Evolutionary conservation across 768 basidiomycete genomes (phyloP), one percentile per base, ranked within the genome.

Genomic region (Rhodosporidiobolus sp.): DNA sequence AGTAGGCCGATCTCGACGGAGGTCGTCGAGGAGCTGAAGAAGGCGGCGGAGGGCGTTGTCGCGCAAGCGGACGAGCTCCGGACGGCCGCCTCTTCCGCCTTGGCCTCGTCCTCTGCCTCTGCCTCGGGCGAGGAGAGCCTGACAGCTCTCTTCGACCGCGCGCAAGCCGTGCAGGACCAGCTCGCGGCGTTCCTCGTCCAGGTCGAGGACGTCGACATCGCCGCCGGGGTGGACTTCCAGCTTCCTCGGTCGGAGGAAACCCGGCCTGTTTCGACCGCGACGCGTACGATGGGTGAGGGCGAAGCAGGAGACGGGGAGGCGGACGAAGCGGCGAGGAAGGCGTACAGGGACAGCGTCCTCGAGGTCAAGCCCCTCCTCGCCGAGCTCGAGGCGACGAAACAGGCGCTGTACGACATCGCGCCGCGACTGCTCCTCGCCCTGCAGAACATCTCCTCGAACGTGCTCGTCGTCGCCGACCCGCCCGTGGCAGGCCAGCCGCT

Each of bases 361-460:
- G 87, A 84, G 67, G 92, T 90, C 28, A 85, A 89, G 43, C 76
- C 83, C 16, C 84, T 91, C 30, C 85, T 90, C 28, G 86, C 90
- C 50, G 87, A 85, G 4, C 81, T 93, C 55, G 92, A 94, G 81
- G 83, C 85, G 1, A 83, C 85, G 6, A 80, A 88, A 50, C 92
- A 94, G 78, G 86, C 88, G 1, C 81, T 91, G 16, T 90, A 89
- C 77, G 91, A 92, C 72, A 88, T 90, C 70, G 84, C 86, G 28
- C 83, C 87, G 20, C 81, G 84, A 12, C 81, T 92, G 45, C 82
- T 93, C 54, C 79, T 88, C 53, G 83, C 85, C 3, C 80, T 87
- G 11, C 91, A 92, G 76, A 82, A 43, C 16, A 6, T 1, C 38
- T n/a, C n/a, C n/a, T n/a, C 17, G 50, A 7, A 11, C 20, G 10